Evolutionary conservation across 306 rosid genomes (phyloP).

Genomic region (Corylus avellana): DNA sequence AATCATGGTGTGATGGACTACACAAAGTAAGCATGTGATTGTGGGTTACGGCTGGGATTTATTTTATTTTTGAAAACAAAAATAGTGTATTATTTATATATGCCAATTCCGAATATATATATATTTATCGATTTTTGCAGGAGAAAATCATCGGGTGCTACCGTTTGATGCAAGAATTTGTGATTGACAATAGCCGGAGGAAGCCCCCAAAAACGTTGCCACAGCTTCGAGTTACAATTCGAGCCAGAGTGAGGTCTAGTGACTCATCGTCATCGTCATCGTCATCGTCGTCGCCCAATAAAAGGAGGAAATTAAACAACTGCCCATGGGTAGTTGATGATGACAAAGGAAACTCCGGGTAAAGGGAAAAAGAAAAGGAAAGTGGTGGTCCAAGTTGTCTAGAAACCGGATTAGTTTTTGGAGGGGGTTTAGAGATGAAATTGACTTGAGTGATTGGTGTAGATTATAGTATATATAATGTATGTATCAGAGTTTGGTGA

Average conservation of each 20-base stretch:
- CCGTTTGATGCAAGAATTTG: slow-evolving; percentile 71
- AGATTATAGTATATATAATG: slow-evolving; percentile 45
- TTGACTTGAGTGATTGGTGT: slow-evolving; percentile 59
- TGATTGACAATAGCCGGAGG: slow-evolving; percentile 46
- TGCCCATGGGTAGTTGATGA: slow-evolving; percentile 71
- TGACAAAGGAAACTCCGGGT: slow-evolving; percentile 71
- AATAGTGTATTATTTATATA: too few species aligned
- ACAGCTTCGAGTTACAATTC: slow-evolving; percentile 62
- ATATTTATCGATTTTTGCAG: slow-evolving; percentile 42
- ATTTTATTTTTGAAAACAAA: too few species aligned
- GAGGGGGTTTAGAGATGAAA: slow-evolving; percentile 55
- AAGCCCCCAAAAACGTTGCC: slow-evolving; percentile 57
- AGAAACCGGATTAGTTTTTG: slow-evolving; percentile 61
- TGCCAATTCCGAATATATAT: slow-evolving; percentile 8
- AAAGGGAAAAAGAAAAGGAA: slow-evolving; percentile 25
- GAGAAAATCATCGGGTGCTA: slow-evolving; percentile 83
- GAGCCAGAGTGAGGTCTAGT: slow-evolving; percentile 52
- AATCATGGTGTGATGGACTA: slow-evolving; percentile 91
- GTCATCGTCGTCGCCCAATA: slow-evolving; percentile 46
- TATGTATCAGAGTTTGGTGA: slow-evolving; percentile 51
- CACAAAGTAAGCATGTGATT: slow-evolving; percentile 68
- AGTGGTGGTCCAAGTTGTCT: slow-evolving; percentile 58
- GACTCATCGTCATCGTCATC: slow-evolving; percentile 45
- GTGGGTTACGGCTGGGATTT: neutral
- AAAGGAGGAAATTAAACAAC: slow-evolving; percentile 79